Base-by-base conservation (phyloP, 768 basidiomycete genomes). In the Phylloporus arenicola region DNA sequence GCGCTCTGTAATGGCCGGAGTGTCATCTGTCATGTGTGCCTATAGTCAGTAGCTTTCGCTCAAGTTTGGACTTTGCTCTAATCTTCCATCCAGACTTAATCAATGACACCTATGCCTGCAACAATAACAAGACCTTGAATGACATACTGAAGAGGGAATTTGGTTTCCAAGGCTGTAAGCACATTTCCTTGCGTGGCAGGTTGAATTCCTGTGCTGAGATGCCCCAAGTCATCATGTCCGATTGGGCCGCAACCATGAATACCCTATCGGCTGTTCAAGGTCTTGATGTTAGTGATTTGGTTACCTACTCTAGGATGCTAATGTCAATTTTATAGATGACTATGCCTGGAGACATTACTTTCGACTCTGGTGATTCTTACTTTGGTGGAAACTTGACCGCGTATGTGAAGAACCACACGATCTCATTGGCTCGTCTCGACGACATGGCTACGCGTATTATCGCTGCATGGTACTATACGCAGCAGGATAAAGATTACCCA, bases 381-480 rank as follows among this genome's bases (percentile, higher is more conserved):
- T 86, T 85, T 50, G 88, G 88, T 4, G 65, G 68, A 31, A 75
- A 76, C 47, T 69, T 90, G 9, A 78, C 81, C 1, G 61, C 70
- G 27, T 80, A 78, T 10, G 84, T 89, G 14, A 71, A 77, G 51
- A 80, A 78, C 37, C 79, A 83, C 16, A 69, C 75, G 29, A 83
- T 92, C 6, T 68, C 82, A 0, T 67, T 76, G 56, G 62, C 75
- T 19, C 77, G 84, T 31, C 69, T 86, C n/a, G 76, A 82, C 60
- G 82, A 90, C 62, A 77, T 88, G 76, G 86, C 86, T 1, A 78
- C 78, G 3, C 80, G 87, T 17, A 83, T 88, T 51, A 62, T 88
- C 10, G 83, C 85, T 16, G 76, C 77, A 7, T 88, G 81, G 76
- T 83, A 62, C 33, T 73, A 71, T 47, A 4, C 51, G 47, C 65